Base-by-base conservation (phyloP, 1,284 basidiomycete species). In the Chiua sp. region DNA sequence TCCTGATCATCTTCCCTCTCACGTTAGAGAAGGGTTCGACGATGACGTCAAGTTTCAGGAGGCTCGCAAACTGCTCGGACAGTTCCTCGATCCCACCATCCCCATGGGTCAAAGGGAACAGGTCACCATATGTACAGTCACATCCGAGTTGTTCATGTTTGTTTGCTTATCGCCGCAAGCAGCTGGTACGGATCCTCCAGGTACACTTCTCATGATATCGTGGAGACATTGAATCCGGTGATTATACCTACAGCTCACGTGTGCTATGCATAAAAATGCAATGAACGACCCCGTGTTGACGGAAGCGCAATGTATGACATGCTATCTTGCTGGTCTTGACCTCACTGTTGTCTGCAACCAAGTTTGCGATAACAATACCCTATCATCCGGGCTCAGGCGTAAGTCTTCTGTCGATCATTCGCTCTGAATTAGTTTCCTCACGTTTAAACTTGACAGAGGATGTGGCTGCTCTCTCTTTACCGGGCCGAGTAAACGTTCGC, bases 191-290 rank as follows among this genome's bases (percentile, higher is more conserved):
- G 8, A 49, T 46, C 13, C 58, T 73, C 35, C 63, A 73, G 53
- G 68, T 69, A 57, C 46, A 68, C 42, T 11, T 26, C 22, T 13
- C n/a, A 7, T 47, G 4, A 20, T 22, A 16, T 22, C 8, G 15
- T 26, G 7, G 52, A 37, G 30, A 15, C 33, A 22, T 12, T 3
- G 13, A 49, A 16, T 30, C 53, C 67, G 26, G 66, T 48, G 13
- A 52, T 10, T 10, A 23, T 51, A 26, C 22, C 8, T 53, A 46
- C 56, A 70, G 68, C 28, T 66, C 37, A 71, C 65, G 2, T 64
- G 56, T 51, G 69, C 63, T 7, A 60, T 70, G 69, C 68, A 72
- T 15, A 63, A 72, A 59, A 72, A 57, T 7, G 66, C 60, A 8
- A 13, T 72, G 49, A 69, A 61, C 3, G 62, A 69, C 15, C 15